phyloP scores from a whole-genome alignment of 139 green algal genomes.

The Coelastrella sp. region DNA sequence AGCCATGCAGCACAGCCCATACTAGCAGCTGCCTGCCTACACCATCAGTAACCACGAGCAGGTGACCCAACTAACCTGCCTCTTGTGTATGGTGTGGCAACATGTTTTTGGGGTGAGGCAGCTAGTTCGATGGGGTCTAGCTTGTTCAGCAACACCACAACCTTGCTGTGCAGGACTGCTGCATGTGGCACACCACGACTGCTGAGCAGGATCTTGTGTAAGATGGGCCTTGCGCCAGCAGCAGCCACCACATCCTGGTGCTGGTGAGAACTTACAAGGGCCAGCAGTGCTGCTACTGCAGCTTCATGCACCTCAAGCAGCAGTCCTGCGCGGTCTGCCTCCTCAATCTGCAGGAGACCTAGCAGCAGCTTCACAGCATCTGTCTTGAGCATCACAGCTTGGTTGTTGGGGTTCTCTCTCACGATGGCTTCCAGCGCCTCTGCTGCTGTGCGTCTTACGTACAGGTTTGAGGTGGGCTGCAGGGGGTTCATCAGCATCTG shows the following conservation, averaged over 20 bases:
- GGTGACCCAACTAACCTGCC: too few relatives aligned
- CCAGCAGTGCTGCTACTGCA: background rate
- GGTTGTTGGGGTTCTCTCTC: background rate
- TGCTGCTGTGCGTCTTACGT: background rate
- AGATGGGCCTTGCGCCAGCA: background rate
- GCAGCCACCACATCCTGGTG: background rate
- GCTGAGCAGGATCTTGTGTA: background rate
- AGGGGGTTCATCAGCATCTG: slow-evolving; percentile 27
- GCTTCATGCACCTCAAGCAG: background rate
- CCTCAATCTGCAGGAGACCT: background rate
- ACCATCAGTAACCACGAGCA: too few relatives aligned
- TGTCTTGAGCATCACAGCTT: background rate
- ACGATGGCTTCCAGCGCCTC: background rate
- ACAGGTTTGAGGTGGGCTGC: background rate
- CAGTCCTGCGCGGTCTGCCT: background rate
- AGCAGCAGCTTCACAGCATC: background rate
- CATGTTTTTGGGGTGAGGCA: background rate
- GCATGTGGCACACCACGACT: background rate
- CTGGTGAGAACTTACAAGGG: background rate
- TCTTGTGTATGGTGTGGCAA: background rate
- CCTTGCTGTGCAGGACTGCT: background rate
- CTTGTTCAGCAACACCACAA: background rate
- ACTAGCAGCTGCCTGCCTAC: too few relatives aligned
- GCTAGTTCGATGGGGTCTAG: background rate
- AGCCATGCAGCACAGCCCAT: too few relatives aligned